phyloP scores from a whole-genome alignment of 2,329 filamentous ascomycete genomes.

The Pseudogymnoascus sp. region DNA sequence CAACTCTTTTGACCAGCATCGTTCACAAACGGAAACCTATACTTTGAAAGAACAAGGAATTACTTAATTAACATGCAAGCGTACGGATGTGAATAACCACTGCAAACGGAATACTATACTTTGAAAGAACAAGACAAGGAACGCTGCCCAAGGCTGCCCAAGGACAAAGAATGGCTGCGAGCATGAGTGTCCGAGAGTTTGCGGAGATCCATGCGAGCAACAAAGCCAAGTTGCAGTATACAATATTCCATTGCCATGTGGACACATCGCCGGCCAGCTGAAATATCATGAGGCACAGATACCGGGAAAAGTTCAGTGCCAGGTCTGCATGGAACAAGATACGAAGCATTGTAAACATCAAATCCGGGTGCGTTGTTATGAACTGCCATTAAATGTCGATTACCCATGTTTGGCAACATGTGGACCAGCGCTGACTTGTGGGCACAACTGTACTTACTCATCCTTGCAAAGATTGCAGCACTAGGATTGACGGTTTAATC shows the following conservation, averaged over 20 bases:
- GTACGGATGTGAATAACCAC: background rate
- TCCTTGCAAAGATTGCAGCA: conserved; percentile 45
- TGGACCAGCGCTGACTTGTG: conserved; percentile 43
- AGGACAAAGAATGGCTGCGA: conserved; percentile 38
- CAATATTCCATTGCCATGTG: conserved; percentile 35
- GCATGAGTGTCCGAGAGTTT: conserved; percentile 39
- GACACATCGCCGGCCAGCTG: conserved; percentile 33
- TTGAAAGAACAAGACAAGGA: background rate
- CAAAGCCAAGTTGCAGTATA: conserved; percentile 34
- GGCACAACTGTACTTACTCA: conserved; percentile 48
- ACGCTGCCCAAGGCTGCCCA: conserved; percentile 34
- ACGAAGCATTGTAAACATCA: conserved; percentile 52
- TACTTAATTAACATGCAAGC: background rate
- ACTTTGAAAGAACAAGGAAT: background rate
- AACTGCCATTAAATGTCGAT: conserved; percentile 34
- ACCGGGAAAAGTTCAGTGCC: conserved; percentile 43
- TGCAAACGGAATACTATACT: too few relatives aligned
- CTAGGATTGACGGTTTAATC: conserved; percentile 30
- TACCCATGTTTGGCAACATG: conserved; percentile 49
- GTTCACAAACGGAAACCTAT: background rate
- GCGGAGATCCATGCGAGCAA: conserved; percentile 39
- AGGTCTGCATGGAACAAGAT: conserved; percentile 37
- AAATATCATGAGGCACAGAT: conserved; percentile 41
- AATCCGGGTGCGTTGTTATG: conserved; percentile 44
- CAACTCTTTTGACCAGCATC: background rate